These are phyloP conservation scores for Kurtzmaniella fragi DNA, from an alignment of 805 yeast species.

Conservation along the genomic window DNA sequence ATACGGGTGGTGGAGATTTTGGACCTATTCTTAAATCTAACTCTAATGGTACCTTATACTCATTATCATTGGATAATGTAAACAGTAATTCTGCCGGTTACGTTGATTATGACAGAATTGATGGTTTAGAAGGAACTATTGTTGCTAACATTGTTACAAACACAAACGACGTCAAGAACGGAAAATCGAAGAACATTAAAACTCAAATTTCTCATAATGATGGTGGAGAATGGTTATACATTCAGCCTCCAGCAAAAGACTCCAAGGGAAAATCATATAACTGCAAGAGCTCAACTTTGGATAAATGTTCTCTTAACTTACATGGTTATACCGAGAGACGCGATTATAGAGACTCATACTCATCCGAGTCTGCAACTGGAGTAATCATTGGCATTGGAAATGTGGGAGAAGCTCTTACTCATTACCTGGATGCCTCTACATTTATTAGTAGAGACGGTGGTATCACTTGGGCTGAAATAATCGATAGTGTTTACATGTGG, in stretches of 20 bases:
- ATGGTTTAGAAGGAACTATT: constrained; percentile 80
- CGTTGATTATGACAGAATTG: constrained; percentile 85
- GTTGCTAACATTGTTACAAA: constrained; percentile 67
- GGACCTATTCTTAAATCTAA: constrained; percentile 86
- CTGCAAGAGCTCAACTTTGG: constrained; percentile 48
- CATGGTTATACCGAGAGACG: constrained; percentile 88
- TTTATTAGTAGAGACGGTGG: constrained; percentile 91
- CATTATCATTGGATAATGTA: constrained; percentile 59
- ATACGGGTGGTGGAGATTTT: constrained; percentile 47
- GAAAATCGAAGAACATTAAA: constrained; percentile 53
- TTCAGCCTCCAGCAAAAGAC: constrained; percentile 66
- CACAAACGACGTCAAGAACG: constrained; percentile 37
- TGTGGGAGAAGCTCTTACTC: constrained; percentile 61
- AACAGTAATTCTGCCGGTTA: constrained; percentile 70
- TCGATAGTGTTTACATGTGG: constrained; percentile 79
- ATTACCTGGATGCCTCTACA: constrained; percentile 55
- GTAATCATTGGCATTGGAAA: constrained; percentile 89
- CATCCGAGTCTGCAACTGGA: constrained; percentile 88
- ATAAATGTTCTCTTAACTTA: constrained; percentile 72
- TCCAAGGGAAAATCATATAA: constrained; percentile 51
- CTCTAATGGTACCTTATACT: constrained; percentile 86
- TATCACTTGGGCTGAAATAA: constrained; percentile 75
- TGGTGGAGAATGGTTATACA: constrained; percentile 79
- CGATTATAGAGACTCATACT: constrained; percentile 79
- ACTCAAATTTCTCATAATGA: constrained; percentile 82